Evolutionary conservation across 352 stramenopile genomes (phyloP), one percentile per base, ranked within the genome.

Genomic region (Globisporangium nunn): DNA sequence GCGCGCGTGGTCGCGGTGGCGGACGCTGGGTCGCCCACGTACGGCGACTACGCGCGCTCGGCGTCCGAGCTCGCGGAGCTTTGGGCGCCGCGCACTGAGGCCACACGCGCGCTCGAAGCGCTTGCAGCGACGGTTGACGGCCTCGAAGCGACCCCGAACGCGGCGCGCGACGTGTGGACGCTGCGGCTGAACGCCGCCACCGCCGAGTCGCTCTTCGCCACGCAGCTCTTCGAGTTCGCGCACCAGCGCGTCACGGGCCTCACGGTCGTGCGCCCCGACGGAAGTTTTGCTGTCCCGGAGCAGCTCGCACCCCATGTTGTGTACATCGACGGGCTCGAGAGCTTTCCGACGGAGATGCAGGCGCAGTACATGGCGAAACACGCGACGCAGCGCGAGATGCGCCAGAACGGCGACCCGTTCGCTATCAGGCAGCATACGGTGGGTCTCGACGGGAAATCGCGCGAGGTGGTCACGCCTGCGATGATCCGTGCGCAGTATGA

Each of bases 291-390:
- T 0, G 50, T 92, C 11, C 81, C 81, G 0, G 29, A 54, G 10
- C 50, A 59, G 4, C 56, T 92, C 3, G 57, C 65, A 2, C 6
- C n/a, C 4, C 67, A 85, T 18, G 66, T 90, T 18, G 46, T 72
- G 50, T 92, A 76, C 63, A 59, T 90, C 10, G 81, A 85, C 63
- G 81, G 75, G 23, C 67, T 92, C 18, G 79, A 92, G 64, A 78
- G 67, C 54, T 88, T 92, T 47, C 81, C 81, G 4, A 87, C 81
- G 29, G 67, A 81, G 51, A 75, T 77, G 54, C 77, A 88, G 59
- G 73, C 76, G n/a, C 63, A 63, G 35, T 66, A 70, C 40, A 75
- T 87, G 64, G 63, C 70, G 11, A 43, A 12, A 11, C 6, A 14
- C 11, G 11, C 10, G 37, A 43, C 37, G 37, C 37, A 14, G 35